Evolutionary conservation across 768 basidiomycete genomes (phyloP).

Genomic region (Cystobasidium ongulense): DNA sequence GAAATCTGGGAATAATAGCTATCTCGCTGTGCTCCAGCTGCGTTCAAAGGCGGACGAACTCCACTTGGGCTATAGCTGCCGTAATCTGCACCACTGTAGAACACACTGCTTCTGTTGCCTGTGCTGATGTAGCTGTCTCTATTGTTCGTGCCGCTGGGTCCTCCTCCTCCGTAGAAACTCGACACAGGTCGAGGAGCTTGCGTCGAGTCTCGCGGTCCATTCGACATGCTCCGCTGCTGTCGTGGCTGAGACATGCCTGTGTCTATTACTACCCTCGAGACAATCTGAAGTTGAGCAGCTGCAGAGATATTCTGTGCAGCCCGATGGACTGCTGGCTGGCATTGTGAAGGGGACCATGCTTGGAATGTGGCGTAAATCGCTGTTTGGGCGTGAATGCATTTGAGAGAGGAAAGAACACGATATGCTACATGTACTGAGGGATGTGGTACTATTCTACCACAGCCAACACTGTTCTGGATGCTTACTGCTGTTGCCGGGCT

Average conservation of each 20-base stretch:
- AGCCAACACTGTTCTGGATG: too few relatives aligned
- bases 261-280: neutral
- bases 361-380: neutral
- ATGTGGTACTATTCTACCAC: too few relatives aligned
- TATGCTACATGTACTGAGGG: neutral
- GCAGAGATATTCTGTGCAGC: neutral
- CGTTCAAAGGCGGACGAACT: neutral
- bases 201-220: neutral
- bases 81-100: neutral
- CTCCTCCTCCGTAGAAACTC: conserved; percentile 24
- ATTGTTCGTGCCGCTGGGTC: conserved; percentile 2
- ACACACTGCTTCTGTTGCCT: conserved; percentile 7
- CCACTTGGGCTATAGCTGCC: neutral
- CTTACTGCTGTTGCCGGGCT: too few relatives aligned
- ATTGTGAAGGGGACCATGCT: neutral
- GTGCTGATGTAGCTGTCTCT: conserved; percentile 27
- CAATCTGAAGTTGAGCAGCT: neutral
- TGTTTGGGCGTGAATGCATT: neutral
- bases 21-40: neutral
- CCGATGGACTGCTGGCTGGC: neutral
- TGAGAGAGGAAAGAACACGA: neutral
- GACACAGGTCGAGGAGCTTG: conserved; percentile 8
- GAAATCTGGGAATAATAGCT: neutral
- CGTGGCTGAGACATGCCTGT: neutral
- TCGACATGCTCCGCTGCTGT: neutral